Evolutionary conservation across 202 grass and related monocot species (phyloP), one percentile per base, ranked within the genome.

Genomic region (Setaria italica): DNA sequence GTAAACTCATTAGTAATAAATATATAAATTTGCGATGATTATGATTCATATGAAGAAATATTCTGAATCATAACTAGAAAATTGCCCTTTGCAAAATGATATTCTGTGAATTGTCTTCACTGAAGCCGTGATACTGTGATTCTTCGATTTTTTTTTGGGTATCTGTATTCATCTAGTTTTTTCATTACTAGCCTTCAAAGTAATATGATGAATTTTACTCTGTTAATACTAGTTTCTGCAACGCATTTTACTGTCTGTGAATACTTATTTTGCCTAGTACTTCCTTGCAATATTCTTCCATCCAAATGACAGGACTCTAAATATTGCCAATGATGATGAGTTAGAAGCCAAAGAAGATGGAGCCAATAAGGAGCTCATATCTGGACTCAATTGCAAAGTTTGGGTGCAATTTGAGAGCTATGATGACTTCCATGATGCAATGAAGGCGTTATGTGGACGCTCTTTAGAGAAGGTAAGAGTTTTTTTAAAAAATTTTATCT

Each of bases 351-450:
- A 82, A 77, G 79, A 48, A 71, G 89, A 88, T 63, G 83, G 79
- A 5, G 17, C 63, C 50, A 87, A 87, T 37, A 90, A 86, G 42
- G 92, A 80, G 58, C 79, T 94, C 65, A 82, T 98, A 85, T 89
- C 93, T 87, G 93, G 86, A 80, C 93, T 98, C 60, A 98, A 95
- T 87, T 98, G 93, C 72, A 95, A 98, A 84, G 84, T 98, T 49
- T 88, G 86, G 88, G 95, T 95, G 49, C 90, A 93, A 89, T 95
- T 95, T 82, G 95, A 98, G 82, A 89, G 39, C 74, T 92, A 94
- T 0, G 86, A 92, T 67, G 93, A 95, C 67, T 98, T 94, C 86
- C 85, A 86, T 20, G 81, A 89, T 94, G 95, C 93, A 85, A 91
- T 95, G 89, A 94, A 90, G 34, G 88, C 79, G 25, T 89, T 98